Conservation (phyloP, 208 protist species). For the Sergeia podlipaevii region DNA sequence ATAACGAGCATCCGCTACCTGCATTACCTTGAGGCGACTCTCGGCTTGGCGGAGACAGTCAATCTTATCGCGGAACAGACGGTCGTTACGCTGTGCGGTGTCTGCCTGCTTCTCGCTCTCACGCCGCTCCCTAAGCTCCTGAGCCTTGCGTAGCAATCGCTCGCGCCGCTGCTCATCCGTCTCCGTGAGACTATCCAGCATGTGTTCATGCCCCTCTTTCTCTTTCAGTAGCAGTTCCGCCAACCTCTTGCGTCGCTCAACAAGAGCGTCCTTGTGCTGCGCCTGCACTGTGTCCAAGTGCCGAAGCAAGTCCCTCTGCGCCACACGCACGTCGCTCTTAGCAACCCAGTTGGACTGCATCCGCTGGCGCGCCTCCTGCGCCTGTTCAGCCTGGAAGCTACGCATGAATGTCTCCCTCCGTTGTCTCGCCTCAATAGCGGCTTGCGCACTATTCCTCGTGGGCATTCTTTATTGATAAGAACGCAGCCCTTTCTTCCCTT, state of each 20-base stretch:
- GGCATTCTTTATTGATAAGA: conserved; percentile 3
- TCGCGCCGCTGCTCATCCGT: conserved; percentile 85
- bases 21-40: conserved; percentile 84
- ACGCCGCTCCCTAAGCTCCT: conserved; percentile 57
- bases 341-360: conserved; percentile 56
- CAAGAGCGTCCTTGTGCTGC: conserved; percentile 72
- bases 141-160: conserved; percentile 69
- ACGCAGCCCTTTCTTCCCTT: conserved; percentile 5
- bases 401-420: conserved; percentile 61
- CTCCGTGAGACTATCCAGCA: conserved; percentile 68
- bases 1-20: conserved; percentile 68
- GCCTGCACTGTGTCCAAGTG: conserved; percentile 73
- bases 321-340: conserved; percentile 37
- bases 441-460: conserved; percentile 12
- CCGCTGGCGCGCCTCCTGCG: conserved; percentile 33
- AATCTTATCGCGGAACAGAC: conserved; percentile 76
- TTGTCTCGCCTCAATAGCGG: conserved; percentile 62
- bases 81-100: conserved; percentile 48
- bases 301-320: conserved; percentile 46
- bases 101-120: conserved; percentile 50
- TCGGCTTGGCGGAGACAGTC: conserved; percentile 77
- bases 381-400: conserved; percentile 41
- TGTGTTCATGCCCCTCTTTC: conserved; percentile 51
- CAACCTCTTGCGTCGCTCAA: conserved; percentile 66
- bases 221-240: conserved; percentile 62